Base-by-base conservation (phyloP, 2,329 filamentous ascomycete genomes). In the Cyanodermella asteris region DNA sequence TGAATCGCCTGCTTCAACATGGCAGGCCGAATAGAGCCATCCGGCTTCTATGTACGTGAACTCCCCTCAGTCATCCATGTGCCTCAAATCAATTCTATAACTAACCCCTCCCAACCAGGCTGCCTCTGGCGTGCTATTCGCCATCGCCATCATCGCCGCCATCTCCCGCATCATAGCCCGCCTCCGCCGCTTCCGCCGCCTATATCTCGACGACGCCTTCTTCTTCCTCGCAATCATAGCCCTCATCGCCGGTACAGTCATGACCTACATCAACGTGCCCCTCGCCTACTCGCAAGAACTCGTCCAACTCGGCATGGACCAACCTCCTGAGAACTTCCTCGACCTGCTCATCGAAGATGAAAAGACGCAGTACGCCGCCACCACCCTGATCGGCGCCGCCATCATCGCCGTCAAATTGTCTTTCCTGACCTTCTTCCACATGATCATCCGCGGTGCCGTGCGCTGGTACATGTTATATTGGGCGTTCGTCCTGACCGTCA, bases 401-500 rank as follows among this genome's bases (percentile, higher is more conserved):
- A 20, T 33, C 9, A 16, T 12, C 5, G 24, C 25, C 9, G 26
- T 33, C 7, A 33, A 33, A n/a, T 19, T 33, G 10, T 28, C 29
- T n/a, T 33, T 33, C 18, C 18, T 33, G 8, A 22, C 28, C 23
- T 33, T 33, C 13, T 33, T 33, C 13, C 22, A 16, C 6, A 12
- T 13, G 7, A 22, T 33, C 4, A 18, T 29, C 5, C 12, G 16
- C 7, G 24, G 25, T 12, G 20, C 24, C 14, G 22, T 11, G 22
- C 25, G 18, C 4, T 16, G 31, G 22, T 16, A 18, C 6, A 20
- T 28, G 10, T 30, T 27, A 27, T 34, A 30, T 29, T 34, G 31
- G 31, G 28, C 28, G 3, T 24, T 29, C 19, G 18, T 26, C 9
- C 3, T 31, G 6, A n/a, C n/a, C n/a, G n/a, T n/a, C n/a, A 14